These are phyloP conservation scores for Chalciporus piperatoides DNA, from an alignment of 1,284 basidiomycete species.

Conservation along the genomic window DNA sequence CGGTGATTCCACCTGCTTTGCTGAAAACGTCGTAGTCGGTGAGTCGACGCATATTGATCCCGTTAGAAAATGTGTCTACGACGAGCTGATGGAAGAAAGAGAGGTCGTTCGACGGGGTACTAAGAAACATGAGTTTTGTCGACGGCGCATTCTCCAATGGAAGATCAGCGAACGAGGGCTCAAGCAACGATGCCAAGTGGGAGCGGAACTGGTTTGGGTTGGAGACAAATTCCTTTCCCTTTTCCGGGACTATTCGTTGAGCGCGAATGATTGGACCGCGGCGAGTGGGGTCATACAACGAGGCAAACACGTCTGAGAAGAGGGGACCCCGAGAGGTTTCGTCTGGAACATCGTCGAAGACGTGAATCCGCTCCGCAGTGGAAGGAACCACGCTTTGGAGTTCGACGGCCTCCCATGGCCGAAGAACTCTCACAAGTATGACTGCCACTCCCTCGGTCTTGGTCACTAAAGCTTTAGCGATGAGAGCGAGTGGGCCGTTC, in stretches of 20 bases:
- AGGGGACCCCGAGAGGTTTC: constrained; percentile 59
- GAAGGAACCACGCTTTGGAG: constrained; percentile 57
- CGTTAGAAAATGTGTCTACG: constrained; percentile 55
- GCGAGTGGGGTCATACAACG: constrained; percentile 45
- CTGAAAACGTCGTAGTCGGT: constrained; percentile 68
- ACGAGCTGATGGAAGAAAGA: constrained; percentile 52
- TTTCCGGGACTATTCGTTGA: constrained; percentile 56
- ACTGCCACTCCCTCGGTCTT: constrained; percentile 52
- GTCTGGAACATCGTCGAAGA: constrained; percentile 72
- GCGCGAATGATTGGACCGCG: constrained; percentile 47
- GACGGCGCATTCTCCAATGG: constrained; percentile 25
- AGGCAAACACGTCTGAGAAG: constrained; percentile 69
- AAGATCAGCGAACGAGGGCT: constrained; percentile 22
- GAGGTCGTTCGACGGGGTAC: constrained; percentile 52
- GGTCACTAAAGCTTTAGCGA: constrained; percentile 49
- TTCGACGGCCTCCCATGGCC: constrained; percentile 69
- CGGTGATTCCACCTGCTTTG: constrained; percentile 61
- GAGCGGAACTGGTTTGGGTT: constrained; percentile 42
- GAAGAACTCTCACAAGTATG: constrained; percentile 68
- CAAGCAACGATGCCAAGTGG: constrained; percentile 41
- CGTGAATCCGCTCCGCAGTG: constrained; percentile 55
- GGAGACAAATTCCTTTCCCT: constrained; percentile 51
- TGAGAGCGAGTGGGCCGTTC: constrained; percentile 67
- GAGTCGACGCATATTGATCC: constrained; percentile 55
- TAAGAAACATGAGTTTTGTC: constrained; percentile 59